Conservation (phyloP, 768 basidiomycete genomes). For the Lentinula raphanica region DNA sequence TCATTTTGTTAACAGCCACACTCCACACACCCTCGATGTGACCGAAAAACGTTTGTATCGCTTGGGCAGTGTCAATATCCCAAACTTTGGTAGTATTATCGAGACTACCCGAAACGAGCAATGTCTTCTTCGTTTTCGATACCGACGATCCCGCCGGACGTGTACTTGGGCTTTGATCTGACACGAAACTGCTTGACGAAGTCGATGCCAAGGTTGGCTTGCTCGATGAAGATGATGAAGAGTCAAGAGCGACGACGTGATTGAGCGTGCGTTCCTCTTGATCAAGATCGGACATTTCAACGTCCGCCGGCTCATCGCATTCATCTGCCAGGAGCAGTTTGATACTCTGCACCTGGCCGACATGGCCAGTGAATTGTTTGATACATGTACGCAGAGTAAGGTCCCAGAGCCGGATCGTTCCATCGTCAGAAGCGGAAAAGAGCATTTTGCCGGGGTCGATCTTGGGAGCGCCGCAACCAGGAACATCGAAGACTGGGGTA, state of each 20-base stretch:
- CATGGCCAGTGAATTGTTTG: constrained; percentile 81
- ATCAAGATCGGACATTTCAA: constrained; percentile 9
- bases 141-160: not conserved
- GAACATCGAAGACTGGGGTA: constrained; percentile 31
- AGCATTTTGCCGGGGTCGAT: constrained; percentile 89
- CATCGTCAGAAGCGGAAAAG: constrained; percentile 95
- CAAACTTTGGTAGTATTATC: constrained; percentile 96
- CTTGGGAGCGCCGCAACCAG: constrained; percentile 34
- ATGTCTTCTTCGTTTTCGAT: constrained; percentile 46
- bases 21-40: constrained; percentile 99
- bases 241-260: constrained; percentile 1
- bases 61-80: constrained; percentile 86
- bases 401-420: constrained; percentile 92
- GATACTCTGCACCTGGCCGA: constrained; percentile 92
- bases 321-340: constrained; percentile 69
- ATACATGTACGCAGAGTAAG: constrained; percentile 75
- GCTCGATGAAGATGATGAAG: not conserved
- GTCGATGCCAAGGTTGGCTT: not conserved
- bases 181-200: not conserved
- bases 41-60: constrained; percentile 82
- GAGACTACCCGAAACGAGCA: constrained; percentile 84
- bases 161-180: not conserved
- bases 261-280: constrained; percentile 16
- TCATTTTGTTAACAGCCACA: constrained; percentile 85
- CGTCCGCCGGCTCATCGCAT: constrained; percentile 29